Percentiles rank a stretch among this genome's conserved stretches.
These are phyloP conservation scores for Agapanthus africanus DNA, from an alignment of 106 monocot species.

Conservation along the genomic window DNA sequence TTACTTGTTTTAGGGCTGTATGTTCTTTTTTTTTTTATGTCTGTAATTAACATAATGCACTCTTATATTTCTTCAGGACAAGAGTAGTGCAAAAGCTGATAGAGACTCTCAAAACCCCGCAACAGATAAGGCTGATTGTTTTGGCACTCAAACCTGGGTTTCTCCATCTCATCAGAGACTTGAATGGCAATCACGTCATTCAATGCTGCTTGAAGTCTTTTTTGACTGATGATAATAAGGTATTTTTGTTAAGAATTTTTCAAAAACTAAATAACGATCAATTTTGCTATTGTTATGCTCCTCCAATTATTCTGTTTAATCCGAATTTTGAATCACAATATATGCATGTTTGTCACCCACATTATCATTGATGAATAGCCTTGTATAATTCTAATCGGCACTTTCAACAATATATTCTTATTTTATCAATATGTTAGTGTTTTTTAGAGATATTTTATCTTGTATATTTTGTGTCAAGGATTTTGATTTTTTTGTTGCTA, in stretches of 20 bases:
- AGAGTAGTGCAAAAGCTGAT: constrained; percentile 56
- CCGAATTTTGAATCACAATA: too few species aligned
- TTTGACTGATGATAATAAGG: constrained; percentile 38
- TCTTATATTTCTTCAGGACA: constrained; percentile 40
- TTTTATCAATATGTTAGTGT: too few species aligned
- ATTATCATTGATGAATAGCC: background rate
- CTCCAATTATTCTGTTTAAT: background rate
- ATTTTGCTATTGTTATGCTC: background rate
- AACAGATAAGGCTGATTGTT: constrained; percentile 33
- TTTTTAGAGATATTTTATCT: too few species aligned
- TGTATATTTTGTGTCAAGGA: too few species aligned
- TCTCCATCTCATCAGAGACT: constrained; percentile 42
- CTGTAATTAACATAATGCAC: too few species aligned
- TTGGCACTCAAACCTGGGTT: constrained; percentile 35
- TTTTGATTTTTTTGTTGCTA: too few species aligned
- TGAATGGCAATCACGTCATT: constrained; percentile 58
- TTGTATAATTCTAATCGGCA: too few species aligned
- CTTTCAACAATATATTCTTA: too few species aligned
- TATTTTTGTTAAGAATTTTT: constrained; percentile 14
- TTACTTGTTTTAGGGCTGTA: too few species aligned
- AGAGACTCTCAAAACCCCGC: constrained; percentile 25
- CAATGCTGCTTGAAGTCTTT: constrained; percentile 39
- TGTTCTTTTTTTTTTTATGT: too few species aligned
- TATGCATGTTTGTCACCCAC: too few species aligned
- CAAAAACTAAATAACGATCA: background rate